Conservation (phyloP, 441 rosid genomes). For the Croton laevigatus region DNA sequence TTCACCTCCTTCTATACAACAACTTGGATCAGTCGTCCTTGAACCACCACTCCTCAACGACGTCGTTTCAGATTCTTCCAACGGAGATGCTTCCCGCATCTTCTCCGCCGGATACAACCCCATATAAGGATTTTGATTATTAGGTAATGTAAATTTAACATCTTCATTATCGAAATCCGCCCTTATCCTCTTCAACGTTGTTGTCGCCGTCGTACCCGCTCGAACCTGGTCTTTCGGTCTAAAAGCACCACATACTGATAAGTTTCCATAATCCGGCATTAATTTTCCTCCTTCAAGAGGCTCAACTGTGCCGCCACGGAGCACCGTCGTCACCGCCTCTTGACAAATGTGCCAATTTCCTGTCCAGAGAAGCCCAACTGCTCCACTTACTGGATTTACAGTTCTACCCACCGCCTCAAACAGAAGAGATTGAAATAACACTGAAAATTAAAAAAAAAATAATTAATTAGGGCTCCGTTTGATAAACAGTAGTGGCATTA, state of each 20-base stretch:
- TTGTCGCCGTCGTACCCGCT: constrained; percentile 19
- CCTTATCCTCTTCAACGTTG: constrained; percentile 25
- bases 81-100: constrained; percentile 32
- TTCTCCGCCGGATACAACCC: constrained; percentile 26
- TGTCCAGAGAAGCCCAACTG: constrained; percentile 47
- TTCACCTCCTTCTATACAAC: constrained; percentile 20
- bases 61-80: constrained; percentile 51
- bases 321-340: constrained; percentile 40
- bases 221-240: constrained; percentile 6
- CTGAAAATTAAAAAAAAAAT: constrained; percentile 18
- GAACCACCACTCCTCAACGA: constrained; percentile 25
- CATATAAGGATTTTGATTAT: constrained; percentile 29
- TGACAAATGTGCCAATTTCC: constrained; percentile 52
- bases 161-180: constrained; percentile 2
- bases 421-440: constrained; percentile 45
- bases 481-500: background rate
- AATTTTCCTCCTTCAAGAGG: constrained; percentile 31
- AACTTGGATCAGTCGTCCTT: background rate
- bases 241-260: constrained; percentile 23
- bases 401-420: constrained; percentile 56
- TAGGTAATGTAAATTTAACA: constrained; percentile 1
- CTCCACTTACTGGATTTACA: constrained; percentile 47
- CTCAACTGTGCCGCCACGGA: constrained; percentile 36
- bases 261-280: constrained; percentile 29
- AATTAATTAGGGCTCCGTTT: too few species aligned